These are phyloP conservation scores for Pyrenopolyporus hunteri DNA, from an alignment of 495 filamentous ascomycete species.

Conservation along the genomic window DNA sequence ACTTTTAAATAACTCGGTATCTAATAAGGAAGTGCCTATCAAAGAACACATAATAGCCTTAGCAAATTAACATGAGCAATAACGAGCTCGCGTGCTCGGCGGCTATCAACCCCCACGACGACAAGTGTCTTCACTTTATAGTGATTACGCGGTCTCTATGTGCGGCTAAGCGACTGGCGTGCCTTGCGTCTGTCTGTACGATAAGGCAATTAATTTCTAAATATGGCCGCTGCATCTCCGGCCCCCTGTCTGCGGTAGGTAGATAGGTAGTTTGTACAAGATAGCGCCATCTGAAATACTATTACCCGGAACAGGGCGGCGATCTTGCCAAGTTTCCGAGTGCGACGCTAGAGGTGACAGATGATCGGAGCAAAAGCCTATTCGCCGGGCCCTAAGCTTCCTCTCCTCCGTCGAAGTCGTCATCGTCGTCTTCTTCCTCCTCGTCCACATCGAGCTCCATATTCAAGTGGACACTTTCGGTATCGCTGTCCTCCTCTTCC, in stretches of 20 bases:
- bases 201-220: constrained; percentile 24
- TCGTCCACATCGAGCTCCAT: constrained; percentile 48
- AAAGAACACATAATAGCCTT: background rate
- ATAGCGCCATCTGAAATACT: constrained; percentile 20
- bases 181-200: constrained; percentile 25
- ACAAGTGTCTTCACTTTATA: background rate
- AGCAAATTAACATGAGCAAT: background rate
- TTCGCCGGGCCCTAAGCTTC: constrained; percentile 36
- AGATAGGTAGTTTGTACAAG: background rate
- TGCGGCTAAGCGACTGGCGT: constrained; percentile 5
- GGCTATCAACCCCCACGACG: background rate
- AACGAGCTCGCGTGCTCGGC: constrained; percentile 9
- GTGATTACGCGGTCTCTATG: constrained; percentile 22
- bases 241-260: background rate
- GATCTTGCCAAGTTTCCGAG: constrained; percentile 19
- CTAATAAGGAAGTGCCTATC: constrained; percentile 4
- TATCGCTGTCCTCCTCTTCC: constrained; percentile 33
- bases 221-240: background rate
- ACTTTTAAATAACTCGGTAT: background rate
- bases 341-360: constrained; percentile 14
- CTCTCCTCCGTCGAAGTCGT: constrained; percentile 44
- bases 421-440: constrained; percentile 40
- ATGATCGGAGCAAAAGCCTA: constrained; percentile 20
- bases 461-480: constrained; percentile 50
- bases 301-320: constrained; percentile 31